Conservation (phyloP, 116 monocot species). For the Trichopus zeylanicus region DNA sequence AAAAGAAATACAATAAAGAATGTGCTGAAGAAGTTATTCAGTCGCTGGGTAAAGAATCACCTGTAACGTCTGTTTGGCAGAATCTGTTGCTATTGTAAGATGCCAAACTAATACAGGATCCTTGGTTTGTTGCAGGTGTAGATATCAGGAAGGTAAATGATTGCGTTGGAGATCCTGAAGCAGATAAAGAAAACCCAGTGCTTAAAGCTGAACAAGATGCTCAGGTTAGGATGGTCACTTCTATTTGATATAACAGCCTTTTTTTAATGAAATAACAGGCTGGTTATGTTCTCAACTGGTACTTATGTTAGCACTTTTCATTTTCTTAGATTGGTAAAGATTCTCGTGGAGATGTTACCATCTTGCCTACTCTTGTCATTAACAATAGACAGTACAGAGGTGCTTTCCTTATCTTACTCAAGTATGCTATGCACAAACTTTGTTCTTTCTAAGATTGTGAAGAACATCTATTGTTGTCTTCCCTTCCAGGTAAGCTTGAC, state of each 20-base stretch:
- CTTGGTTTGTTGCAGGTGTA: slow-evolving; percentile 36
- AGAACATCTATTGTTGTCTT: slow-evolving; percentile 1
- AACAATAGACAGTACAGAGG: slow-evolving; percentile 83
- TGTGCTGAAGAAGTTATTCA: slow-evolving; percentile 76
- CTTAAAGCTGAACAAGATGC: slow-evolving; percentile 96
- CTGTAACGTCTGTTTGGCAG: not conserved
- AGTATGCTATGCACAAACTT: not conserved
- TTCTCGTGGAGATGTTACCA: slow-evolving; percentile 85
- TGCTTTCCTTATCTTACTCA: not conserved
- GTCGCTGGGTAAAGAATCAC: slow-evolving; percentile 51
- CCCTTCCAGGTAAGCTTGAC: slow-evolving; percentile 72
- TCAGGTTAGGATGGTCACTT: slow-evolving; percentile 43
- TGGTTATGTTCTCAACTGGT: not conserved
- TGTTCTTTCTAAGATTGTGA: not conserved
- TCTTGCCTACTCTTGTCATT: slow-evolving; percentile 80
- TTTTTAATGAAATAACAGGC: no score
- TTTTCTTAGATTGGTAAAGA: slow-evolving; percentile 68
- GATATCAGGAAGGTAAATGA: slow-evolving; percentile 75
- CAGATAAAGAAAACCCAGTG: slow-evolving; percentile 79
- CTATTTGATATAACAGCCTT: not conserved
- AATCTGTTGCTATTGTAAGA: not conserved
- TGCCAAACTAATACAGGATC: not conserved
- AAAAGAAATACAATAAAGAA: slow-evolving; percentile 71
- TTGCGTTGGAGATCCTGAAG: slow-evolving; percentile 83
- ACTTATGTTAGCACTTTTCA: not conserved